Base-by-base conservation (phyloP, 371 early-diverging fungal genomes). In the Phascolomyces articulosus region DNA sequence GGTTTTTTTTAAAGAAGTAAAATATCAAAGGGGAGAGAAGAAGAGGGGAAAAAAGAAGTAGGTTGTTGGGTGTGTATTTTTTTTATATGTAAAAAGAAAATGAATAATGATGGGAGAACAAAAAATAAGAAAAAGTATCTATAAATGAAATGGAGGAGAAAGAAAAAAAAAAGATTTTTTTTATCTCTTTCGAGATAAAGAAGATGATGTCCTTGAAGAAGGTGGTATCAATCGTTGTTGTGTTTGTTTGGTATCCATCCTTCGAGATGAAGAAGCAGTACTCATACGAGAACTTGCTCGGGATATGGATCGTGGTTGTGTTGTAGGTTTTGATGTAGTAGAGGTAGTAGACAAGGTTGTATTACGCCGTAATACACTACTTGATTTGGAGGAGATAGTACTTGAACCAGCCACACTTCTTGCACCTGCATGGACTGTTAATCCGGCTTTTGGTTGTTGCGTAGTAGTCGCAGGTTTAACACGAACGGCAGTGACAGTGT, bases 371-470 rank as follows among this genome's bases (percentile, higher is more conserved):
- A 56, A 56, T 24, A 54, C 29, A n/a, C 29, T 57, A 29, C 2
- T 20, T 9, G 3, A 38, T n/a, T 21, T 40, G 40, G 4, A 24
- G 10, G 55, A n/a, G 15, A 29, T 29, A 28, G 40, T 16, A 34
- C 9, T 34, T 57, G 57, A 57, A 6, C n/a, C n/a, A n/a, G n/a
- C n/a, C n/a, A 57, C 40, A 24, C 38, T 57, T 20, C 57, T 18
- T 23, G 57, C 40, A 23, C 57, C 57, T 38, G 57, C 57, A 57
- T 57, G 57, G 4, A 57, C 57, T 3, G 57, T 57, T 15, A 57
- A 40, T 13, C 57, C 40, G 2, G 57, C 38, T 16, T 28, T 40
- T 13, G 60, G 44, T 28, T n/a, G 31, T 31, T 31, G 40, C 9
- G 60, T 20, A 21, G 49, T 40, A 34, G 26, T 1, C 28, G 66